Evolutionary conservation across 768 basidiomycete species (phyloP).

Genomic region (Hypsizygus marmoreus): DNA sequence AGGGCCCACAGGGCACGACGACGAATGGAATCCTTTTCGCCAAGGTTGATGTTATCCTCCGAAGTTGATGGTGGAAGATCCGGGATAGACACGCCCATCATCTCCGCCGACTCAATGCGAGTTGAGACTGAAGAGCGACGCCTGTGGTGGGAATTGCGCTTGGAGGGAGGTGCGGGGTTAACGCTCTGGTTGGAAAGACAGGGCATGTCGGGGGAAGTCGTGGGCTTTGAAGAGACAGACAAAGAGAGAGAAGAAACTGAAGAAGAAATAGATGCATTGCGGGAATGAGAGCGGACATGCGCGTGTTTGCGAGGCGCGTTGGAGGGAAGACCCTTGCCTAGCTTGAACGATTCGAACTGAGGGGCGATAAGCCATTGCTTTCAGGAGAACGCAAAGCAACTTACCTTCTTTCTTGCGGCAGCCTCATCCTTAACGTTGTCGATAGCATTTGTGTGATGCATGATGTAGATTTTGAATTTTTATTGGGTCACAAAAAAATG

Average conservation of each 20-base stretch:
- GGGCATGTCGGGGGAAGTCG: constrained; percentile 37
- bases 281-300: constrained; percentile 73
- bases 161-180: constrained; percentile 40
- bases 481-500: constrained; percentile 28
- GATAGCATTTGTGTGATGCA: constrained; percentile 25
- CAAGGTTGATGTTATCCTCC: constrained; percentile 69
- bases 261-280: constrained; percentile 59
- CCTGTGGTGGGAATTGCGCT: constrained; percentile 80
- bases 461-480: constrained; percentile 22
- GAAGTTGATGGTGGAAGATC: constrained; percentile 60
- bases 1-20: constrained; percentile 84
- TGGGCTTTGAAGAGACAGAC: constrained; percentile 40
- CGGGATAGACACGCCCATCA: constrained; percentile 82
- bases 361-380: constrained; percentile 4
- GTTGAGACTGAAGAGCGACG: constrained; percentile 90
- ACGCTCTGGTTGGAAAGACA: constrained; percentile 24
- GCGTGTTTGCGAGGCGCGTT: constrained; percentile 42
- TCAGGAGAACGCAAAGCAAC: constrained; percentile 7
- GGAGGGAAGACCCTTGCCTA: constrained; percentile 53
- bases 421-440: constrained; percentile 35
- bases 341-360: constrained; percentile 74
- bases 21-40: constrained; percentile 77
- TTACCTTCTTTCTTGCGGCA: constrained; percentile 44
- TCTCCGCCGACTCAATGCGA: constrained; percentile 84
- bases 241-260: constrained; percentile 44